Percentiles rank a stretch among this genome's conserved stretches.
phyloP scores from a whole-genome alignment of 2,329 filamentous ascomycete species.

The Pyrenochaeta sp. region DNA sequence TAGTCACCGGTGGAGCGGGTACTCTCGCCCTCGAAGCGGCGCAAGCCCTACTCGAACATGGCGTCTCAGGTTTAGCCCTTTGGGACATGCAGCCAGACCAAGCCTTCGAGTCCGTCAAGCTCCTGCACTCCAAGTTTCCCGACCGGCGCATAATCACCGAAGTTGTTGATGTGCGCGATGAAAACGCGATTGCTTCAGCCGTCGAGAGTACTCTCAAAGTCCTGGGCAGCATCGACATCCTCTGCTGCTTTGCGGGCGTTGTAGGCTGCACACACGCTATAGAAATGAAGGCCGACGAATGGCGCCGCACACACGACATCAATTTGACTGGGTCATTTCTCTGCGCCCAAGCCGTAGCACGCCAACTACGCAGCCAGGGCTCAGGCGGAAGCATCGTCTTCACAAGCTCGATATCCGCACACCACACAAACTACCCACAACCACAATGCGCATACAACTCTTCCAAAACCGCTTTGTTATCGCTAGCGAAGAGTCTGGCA shows the following conservation, averaged over 20 bases:
- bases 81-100: constrained; percentile 65
- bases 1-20: constrained; percentile 73
- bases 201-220: constrained; percentile 48
- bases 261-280: constrained; percentile 70
- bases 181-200: constrained; percentile 54
- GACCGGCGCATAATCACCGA: constrained; percentile 59
- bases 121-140: constrained; percentile 65
- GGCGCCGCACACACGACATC: constrained; percentile 71
- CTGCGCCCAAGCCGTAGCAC: constrained; percentile 70
- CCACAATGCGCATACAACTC: constrained; percentile 77
- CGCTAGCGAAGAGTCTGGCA: constrained; percentile 70
- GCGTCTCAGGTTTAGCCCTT: constrained; percentile 65
- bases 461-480: constrained; percentile 72
- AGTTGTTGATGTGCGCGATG: constrained; percentile 68
- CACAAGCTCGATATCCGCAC: constrained; percentile 72
- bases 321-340: constrained; percentile 77
- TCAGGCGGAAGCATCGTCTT: constrained; percentile 70
- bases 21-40: constrained; percentile 67
- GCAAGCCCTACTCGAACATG: constrained; percentile 73
- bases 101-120: constrained; percentile 53
- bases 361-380: constrained; percentile 48
- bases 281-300: constrained; percentile 66
- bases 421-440: constrained; percentile 75
- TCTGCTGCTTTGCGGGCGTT: constrained; percentile 74
- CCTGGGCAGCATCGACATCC: constrained; percentile 63